A percentile compares a stretch with the other conserved stretches of the same genome.
These are phyloP conservation scores for Fistulifera pelliculosa DNA, from an alignment of 108 stramenopile genomes.

Conservation along the genomic window DNA sequence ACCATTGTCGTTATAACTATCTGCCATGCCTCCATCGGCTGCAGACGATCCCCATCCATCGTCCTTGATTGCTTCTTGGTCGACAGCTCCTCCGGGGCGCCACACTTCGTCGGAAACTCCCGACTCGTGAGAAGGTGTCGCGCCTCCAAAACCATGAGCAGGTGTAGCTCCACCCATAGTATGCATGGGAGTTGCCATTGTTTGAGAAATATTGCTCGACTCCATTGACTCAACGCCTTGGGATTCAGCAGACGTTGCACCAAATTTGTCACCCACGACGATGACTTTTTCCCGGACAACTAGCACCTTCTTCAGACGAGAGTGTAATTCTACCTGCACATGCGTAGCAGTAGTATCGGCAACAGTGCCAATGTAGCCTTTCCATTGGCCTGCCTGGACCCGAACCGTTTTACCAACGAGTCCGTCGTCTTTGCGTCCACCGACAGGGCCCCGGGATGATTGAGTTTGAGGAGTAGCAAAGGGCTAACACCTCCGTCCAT, in stretches of 20 bases:
- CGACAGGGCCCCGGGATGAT: slow-evolving; percentile 28
- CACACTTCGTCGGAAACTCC: slow-evolving; percentile 68
- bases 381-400: slow-evolving; percentile 89
- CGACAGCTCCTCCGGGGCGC: slow-evolving; percentile 74
- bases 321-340: slow-evolving; percentile 85
- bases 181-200: slow-evolving; percentile 26
- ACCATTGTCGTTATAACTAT: slow-evolving; percentile 27
- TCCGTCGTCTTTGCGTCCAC: slow-evolving; percentile 53
- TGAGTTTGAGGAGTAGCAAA: slow-evolving; percentile 76
- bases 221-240: slow-evolving; percentile 17
- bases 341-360: slow-evolving; percentile 81
- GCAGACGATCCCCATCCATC: slow-evolving; percentile 19
- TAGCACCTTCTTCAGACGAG: slow-evolving; percentile 86
- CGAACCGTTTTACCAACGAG: slow-evolving; percentile 84
- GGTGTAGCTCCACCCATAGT: slow-evolving; percentile 71
- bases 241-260: slow-evolving; percentile 55
- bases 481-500: slow-evolving; percentile 50
- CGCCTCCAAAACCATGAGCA: slow-evolving; percentile 55
- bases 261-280: slow-evolving; percentile 86
- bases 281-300: slow-evolving; percentile 77
- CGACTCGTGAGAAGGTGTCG: slow-evolving; percentile 78
- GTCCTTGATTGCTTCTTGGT: slow-evolving; percentile 32
- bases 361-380: slow-evolving; percentile 85
- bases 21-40: slow-evolving; percentile 38
- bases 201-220: slow-evolving; percentile 10